These are phyloP conservation scores for Multifurca ochricompacta DNA, from an alignment of 768 basidiomycete species.

Conservation along the genomic window DNA sequence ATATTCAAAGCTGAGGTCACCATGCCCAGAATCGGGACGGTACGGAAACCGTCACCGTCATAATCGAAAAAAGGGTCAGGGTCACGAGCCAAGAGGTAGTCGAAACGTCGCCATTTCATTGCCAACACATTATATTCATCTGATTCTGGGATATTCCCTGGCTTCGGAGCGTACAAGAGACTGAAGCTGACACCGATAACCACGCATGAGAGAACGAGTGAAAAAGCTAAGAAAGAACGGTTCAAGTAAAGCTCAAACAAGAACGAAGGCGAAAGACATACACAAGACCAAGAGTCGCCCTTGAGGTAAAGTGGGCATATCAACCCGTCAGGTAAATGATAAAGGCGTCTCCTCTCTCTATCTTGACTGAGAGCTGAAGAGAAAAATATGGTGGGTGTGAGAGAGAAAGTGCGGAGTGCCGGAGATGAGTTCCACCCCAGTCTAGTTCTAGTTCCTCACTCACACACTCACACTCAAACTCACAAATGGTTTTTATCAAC, in stretches of 20 bases:
- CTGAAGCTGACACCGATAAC: conserved; percentile 6
- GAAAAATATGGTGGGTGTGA: neutral
- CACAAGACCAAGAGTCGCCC: conserved; percentile 8
- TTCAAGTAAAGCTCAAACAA: neutral
- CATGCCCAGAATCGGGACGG: neutral
- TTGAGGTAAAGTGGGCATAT: conserved; percentile 13
- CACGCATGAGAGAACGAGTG: conserved; percentile 4
- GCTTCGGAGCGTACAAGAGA: neutral
- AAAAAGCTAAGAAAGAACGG: neutral
- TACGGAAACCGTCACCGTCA: neutral
- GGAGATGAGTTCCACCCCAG: neutral
- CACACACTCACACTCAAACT: too few species aligned
- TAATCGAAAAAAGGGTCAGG: neutral
- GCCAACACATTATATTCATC: rapidly evolving
- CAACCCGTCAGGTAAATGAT: neutral
- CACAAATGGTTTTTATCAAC: too few species aligned
- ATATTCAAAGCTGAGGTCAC: neutral
- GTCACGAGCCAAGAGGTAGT: too few species aligned
- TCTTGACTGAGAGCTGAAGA: neutral
- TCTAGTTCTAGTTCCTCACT: too few species aligned
- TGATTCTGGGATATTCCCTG: neutral
- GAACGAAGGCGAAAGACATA: neutral
- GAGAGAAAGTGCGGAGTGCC: neutral
- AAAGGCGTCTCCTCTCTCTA: too few species aligned
- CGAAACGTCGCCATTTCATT: neutral